Evolutionary conservation across 73 alveolate species (phyloP).

Genomic region (Paramecium biaurelia): DNA sequence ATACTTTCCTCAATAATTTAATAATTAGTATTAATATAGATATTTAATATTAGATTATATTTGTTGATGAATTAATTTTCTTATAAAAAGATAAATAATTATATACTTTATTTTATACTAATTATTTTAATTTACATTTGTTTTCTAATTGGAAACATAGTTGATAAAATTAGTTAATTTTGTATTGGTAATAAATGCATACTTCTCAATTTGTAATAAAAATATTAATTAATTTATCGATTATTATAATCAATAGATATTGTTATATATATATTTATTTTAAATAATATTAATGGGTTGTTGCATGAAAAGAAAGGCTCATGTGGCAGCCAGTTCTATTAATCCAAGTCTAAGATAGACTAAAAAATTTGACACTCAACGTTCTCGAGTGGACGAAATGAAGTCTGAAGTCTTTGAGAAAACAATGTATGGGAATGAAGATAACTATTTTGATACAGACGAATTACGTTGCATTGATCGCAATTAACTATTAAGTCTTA

Average conservation of each 20-base stretch:
- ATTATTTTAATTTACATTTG: too few relatives aligned
- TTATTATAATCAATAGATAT: neutral
- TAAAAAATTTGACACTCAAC: neutral
- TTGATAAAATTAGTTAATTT: neutral
- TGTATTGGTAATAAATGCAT: neutral
- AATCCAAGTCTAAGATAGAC: neutral
- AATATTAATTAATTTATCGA: neutral
- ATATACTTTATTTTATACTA: too few relatives aligned
- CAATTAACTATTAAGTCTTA: neutral
- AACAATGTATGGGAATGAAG: slow-evolving; percentile 39
- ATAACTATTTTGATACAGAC: slow-evolving; percentile 9
- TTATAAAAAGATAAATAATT: too few relatives aligned
- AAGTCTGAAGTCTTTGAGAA: neutral
- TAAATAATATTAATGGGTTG: slow-evolving; percentile 14
- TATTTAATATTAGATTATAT: too few relatives aligned
- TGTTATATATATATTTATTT: neutral
- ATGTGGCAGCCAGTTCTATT: neutral
- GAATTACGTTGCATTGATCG: neutral
- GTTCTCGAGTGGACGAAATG: slow-evolving; percentile 30
- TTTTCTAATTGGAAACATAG: too few relatives aligned
- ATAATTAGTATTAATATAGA: too few relatives aligned
- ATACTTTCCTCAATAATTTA: too few relatives aligned
- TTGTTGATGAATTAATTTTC: too few relatives aligned
- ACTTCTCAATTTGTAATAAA: too few relatives aligned
- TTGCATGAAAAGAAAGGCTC: neutral